These are phyloP conservation scores for Termitomyces sp. DNA, from an alignment of 768 basidiomycete species.

Conservation along the genomic window DNA sequence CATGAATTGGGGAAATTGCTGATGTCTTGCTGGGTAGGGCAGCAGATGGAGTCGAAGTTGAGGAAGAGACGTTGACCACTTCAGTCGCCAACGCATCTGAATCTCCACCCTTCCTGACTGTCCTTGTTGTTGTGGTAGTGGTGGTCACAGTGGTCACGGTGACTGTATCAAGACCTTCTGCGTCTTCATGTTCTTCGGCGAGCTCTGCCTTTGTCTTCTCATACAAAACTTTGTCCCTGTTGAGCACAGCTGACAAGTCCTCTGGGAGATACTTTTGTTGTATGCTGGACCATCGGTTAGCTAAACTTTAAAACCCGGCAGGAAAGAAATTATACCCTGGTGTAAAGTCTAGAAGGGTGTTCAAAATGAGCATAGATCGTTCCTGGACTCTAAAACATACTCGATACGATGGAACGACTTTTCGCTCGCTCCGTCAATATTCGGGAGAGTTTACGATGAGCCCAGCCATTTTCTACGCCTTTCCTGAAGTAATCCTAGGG, in stretches of 20 bases:
- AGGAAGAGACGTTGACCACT: neutral
- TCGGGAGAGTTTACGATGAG: constrained; percentile 33
- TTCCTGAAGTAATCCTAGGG: constrained; percentile 19
- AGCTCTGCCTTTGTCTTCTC: constrained; percentile 19
- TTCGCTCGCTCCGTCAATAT: constrained; percentile 38
- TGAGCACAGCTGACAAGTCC: constrained; percentile 27
- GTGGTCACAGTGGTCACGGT: constrained; percentile 16
- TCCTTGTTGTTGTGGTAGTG: constrained; percentile 13
- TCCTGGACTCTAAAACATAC: constrained; percentile 21
- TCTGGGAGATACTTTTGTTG: constrained; percentile 28
- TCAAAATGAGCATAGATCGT: neutral
- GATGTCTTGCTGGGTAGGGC: neutral
- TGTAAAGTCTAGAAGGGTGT: constrained; percentile 21
- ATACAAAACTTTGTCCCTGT: constrained; percentile 28
- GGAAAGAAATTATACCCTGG: constrained; percentile 21
- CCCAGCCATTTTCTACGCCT: constrained; percentile 25
- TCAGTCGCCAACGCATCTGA: neutral
- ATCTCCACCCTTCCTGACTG: constrained; percentile 13
- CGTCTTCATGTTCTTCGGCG: constrained; percentile 21
- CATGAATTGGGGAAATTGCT: neutral
- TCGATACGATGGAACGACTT: constrained; percentile 40
- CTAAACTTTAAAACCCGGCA: neutral
- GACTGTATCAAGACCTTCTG: constrained; percentile 16
- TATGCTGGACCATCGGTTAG: constrained; percentile 8
- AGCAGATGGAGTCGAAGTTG: neutral